Base-by-base conservation (phyloP, 768 basidiomycete genomes). In the Krasilnikovozyma curviuscula region DNA sequence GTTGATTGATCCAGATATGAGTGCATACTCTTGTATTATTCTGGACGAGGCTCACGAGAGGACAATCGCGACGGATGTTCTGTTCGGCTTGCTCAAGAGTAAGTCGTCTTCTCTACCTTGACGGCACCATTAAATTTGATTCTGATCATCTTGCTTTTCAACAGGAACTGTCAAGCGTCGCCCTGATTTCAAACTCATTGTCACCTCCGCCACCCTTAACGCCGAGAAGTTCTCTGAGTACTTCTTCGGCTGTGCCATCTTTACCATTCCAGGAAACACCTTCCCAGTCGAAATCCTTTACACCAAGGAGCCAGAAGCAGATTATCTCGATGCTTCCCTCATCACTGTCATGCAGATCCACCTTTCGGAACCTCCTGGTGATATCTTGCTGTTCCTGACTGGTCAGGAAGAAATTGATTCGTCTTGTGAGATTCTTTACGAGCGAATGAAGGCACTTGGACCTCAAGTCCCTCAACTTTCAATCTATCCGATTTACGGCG, bases 341-440 rank as follows among this genome's bases (percentile, higher is more conserved):
- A 97, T 97, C 57, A 97, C 93, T 4, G 82, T 98, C 60, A 91
- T 97, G 83, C 93, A 98, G 65, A 98, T 98, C 50, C 93, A 98
- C 63, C 73, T 98, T 28, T 93, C 91, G 39, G 91, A 98, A 59
- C 93, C 93, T 28, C 83, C 85, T 2, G 93, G 93, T 44, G 93
- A 97, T 61, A 71, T 98, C 56, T 73, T 98, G 2, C 78, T 98
- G 34, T 98, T 98, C 76, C 72, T 98, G 29, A 98, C 93, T 0
- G 93, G 93, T 63, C 86, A 93, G 64, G 93, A 98, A 62, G 93
- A 98, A 64, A 97, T 98, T 52, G 93, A 98, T 64, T 97, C 89
- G 0, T 69, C 89, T 0, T 95, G 89, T 65, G 91, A 98, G 65
- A 93, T 93, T 50, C 72, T 98, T 2, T 97, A 76, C 63, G 91